Evolutionary conservation across 257 asterid species (phyloP).

Genomic region (Handroanthus guayacan): DNA sequence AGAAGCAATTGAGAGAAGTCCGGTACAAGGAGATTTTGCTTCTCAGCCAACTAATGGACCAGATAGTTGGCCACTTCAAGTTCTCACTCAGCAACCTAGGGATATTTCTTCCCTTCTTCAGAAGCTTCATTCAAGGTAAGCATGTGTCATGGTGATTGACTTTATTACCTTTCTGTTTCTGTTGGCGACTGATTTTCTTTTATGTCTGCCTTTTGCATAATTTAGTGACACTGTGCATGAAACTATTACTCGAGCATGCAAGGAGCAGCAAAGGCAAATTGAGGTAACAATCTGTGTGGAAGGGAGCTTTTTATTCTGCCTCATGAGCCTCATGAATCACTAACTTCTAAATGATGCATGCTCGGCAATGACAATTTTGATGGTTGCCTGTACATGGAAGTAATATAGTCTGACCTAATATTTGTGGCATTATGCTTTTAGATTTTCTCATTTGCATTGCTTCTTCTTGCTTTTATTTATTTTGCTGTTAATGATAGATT

Average conservation of each 20-base stretch:
- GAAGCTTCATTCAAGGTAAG: slow-evolving; percentile 97
- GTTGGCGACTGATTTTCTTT: slow-evolving; percentile 23
- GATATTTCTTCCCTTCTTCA: slow-evolving; percentile 89
- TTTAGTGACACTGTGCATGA: slow-evolving; percentile 89
- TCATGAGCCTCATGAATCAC: slow-evolving; percentile 27
- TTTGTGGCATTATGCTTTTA: slow-evolving; percentile 13
- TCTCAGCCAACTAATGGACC: slow-evolving; percentile 64
- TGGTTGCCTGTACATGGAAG: slow-evolving; percentile 26
- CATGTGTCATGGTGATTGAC: slow-evolving; percentile 26
- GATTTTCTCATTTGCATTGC: background rate
- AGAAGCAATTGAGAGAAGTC: slow-evolving; percentile 75
- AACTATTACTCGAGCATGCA: slow-evolving; percentile 93
- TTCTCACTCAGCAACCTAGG: slow-evolving; percentile 90
- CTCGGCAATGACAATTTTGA: slow-evolving; percentile 17
- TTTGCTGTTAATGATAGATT: background rate
- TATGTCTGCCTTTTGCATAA: slow-evolving; percentile 27
- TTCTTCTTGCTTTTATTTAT: slow-evolving; percentile 8
- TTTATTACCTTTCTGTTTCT: slow-evolving; percentile 33
- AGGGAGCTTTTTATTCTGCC: background rate
- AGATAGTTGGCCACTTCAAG: slow-evolving; percentile 92
- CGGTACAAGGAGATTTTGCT: slow-evolving; percentile 63
- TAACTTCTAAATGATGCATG: slow-evolving; percentile 31
- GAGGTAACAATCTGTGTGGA: slow-evolving; percentile 63
- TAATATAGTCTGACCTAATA: slow-evolving; percentile 8
- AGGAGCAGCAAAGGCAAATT: slow-evolving; percentile 97